Evolutionary conservation across 352 stramenopile species (phyloP), one percentile per base, ranked within the genome.

Genomic region (Globisporangium acanthophoron): DNA sequence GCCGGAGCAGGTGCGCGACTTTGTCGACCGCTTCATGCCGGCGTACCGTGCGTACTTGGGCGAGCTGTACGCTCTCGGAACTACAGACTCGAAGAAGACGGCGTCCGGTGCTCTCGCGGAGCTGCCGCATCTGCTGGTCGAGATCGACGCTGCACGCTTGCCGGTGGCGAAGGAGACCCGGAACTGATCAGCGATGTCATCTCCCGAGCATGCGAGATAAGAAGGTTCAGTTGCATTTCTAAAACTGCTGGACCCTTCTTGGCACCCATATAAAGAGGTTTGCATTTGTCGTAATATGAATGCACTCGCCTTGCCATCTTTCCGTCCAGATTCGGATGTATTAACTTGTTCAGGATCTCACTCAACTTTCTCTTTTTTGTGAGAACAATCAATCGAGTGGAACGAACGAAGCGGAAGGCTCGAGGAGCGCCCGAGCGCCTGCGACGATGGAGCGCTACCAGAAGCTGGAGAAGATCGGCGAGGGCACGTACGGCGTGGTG

Each of bases 401-500:
- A 41, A 15, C 8, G 35, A 41, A 41, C 35, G 35, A 41, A 35
- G 35, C 12, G 9, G 35, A 41, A 41, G 35, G 35, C 35, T 41
- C 58, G 97, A 75, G 68, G 33, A 37, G 33, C 5, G 9, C 5
- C 6, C 33, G 33, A 6, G 33, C 33, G 33, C 33, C 33, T 40
- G 11, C 13, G 37, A 57, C 15, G 40, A 94, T 96, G 87, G 85
- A 96, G 72, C 81, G 85, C 52, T 99, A 98, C 71, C 79, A 97
- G 70, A 96, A 97, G 71, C 76, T 98, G 20, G 95, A 98, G 76
- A 97, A 99, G 71, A 96, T 99, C 64, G 96, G 96, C 41, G 94
- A 99, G 66, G 96, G 96, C 54, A 99, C 97, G 20, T 99, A 99
- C 69, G 98, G 98, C 35, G 87, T 99, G 20, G 97, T 99, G 29